These are phyloP conservation scores for Alternaria solani DNA, from an alignment of 2,329 filamentous ascomycete genomes.

Conservation along the genomic window DNA sequence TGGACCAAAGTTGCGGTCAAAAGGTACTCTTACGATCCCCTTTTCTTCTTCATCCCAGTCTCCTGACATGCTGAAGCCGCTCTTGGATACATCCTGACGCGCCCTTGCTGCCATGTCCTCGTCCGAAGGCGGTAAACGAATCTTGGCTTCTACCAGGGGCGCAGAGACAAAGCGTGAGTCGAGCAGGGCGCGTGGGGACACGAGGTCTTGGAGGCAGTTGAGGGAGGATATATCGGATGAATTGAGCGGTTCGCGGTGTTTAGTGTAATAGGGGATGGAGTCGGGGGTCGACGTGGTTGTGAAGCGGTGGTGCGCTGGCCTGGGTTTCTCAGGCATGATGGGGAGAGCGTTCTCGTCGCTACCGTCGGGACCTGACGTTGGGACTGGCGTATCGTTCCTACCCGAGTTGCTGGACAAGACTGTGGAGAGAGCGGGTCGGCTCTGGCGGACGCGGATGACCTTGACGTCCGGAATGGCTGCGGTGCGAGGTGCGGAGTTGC, in stretches of 20 bases:
- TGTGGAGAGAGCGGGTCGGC: slow-evolving; percentile 46
- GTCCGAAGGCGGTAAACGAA: slow-evolving; percentile 46
- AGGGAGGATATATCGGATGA: slow-evolving; percentile 51
- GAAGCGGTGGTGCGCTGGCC: slow-evolving; percentile 22
- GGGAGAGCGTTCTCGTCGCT: slow-evolving; percentile 28
- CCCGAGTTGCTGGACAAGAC: slow-evolving; percentile 44
- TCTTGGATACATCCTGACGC: slow-evolving; percentile 25
- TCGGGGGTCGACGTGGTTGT: slow-evolving; percentile 35
- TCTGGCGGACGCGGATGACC: slow-evolving; percentile 34
- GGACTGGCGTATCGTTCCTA: slow-evolving; percentile 9
- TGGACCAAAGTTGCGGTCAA: slow-evolving; percentile 44
- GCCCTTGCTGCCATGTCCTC: slow-evolving; percentile 34
- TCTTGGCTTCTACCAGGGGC: slow-evolving; percentile 49
- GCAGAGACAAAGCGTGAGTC: slow-evolving; percentile 49
- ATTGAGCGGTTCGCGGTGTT: slow-evolving; percentile 38
- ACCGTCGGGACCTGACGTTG: not conserved
- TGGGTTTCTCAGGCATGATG: slow-evolving; percentile 21
- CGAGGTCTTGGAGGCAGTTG: slow-evolving; percentile 50
- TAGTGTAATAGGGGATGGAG: slow-evolving; percentile 31
- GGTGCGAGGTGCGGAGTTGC: slow-evolving; percentile 21
- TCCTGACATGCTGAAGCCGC: slow-evolving; percentile 29
- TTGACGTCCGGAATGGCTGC: slow-evolving; percentile 29
- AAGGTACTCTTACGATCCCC: slow-evolving; percentile 35
- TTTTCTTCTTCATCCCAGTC: slow-evolving; percentile 32
- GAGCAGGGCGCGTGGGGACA: slow-evolving; percentile 44